Evolutionary conservation across 805 yeast species (phyloP).

Genomic region (Debaryomyces maramus): DNA sequence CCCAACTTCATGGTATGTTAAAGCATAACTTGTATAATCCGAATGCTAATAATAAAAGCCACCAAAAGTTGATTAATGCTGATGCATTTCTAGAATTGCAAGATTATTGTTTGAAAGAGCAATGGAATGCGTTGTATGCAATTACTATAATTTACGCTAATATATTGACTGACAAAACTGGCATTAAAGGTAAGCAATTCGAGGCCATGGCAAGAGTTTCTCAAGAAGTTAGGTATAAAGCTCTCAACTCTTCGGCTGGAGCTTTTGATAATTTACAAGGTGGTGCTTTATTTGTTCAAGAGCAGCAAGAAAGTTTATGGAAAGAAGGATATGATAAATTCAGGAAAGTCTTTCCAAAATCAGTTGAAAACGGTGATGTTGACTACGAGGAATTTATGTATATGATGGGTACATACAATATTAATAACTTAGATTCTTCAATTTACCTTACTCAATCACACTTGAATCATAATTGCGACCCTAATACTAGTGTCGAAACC

Average conservation of each 20-base stretch:
- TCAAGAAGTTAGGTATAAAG: constrained; percentile 62
- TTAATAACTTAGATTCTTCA: constrained; percentile 68
- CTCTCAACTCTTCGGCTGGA: constrained; percentile 56
- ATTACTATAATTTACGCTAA: constrained; percentile 57
- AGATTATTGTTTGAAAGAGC: constrained; percentile 59
- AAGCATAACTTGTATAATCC: constrained; percentile 51
- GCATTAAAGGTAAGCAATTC: constrained; percentile 46
- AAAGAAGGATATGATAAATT: constrained; percentile 54
- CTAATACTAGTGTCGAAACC: constrained; percentile 58
- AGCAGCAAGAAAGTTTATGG: constrained; percentile 62
- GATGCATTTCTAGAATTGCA: constrained; percentile 57
- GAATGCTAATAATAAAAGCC: constrained; percentile 24
- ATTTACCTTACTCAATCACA: constrained; percentile 65
- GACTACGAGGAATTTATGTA: constrained; percentile 55
- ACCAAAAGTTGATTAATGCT: constrained; percentile 41
- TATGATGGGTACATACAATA: constrained; percentile 70
- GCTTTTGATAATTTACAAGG: constrained; percentile 52
- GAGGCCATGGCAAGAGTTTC: constrained; percentile 66
- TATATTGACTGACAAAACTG: constrained; percentile 42
- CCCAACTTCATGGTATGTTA: constrained; percentile 49
- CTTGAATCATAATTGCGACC: constrained; percentile 75
- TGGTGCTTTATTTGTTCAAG: constrained; percentile 54
- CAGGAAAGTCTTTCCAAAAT: constrained; percentile 45
- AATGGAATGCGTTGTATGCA: constrained; percentile 70
- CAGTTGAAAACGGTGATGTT: constrained; percentile 25